Evolutionary conservation across 352 stramenopile genomes (phyloP).

Genomic region (Phytophthora meadii): DNA sequence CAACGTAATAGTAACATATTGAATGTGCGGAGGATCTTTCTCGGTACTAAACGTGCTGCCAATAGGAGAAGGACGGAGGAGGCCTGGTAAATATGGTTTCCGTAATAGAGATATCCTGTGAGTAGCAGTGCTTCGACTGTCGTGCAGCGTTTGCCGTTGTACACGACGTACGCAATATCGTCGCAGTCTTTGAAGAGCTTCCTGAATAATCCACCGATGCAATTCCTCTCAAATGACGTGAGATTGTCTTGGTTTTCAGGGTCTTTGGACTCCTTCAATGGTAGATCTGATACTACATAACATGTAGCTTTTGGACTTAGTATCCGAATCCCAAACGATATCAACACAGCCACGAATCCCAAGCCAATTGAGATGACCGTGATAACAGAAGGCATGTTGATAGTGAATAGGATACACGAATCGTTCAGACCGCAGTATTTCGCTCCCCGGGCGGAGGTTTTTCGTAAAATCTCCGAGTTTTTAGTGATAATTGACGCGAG

Average conservation of each 20-base stretch:
- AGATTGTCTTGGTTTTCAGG: neutral
- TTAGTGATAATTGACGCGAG: slow-evolving; percentile 7
- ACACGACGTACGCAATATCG: slow-evolving; percentile 17
- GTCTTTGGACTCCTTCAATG: neutral
- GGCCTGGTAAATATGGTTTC: slow-evolving; percentile 31
- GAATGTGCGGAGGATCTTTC: slow-evolving; percentile 25
- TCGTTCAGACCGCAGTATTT: slow-evolving; percentile 28
- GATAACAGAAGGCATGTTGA: slow-evolving; percentile 11
- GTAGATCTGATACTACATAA: neutral
- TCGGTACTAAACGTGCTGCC: slow-evolving; percentile 16
- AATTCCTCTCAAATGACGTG: slow-evolving; percentile 18
- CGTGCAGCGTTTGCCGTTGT: slow-evolving; percentile 8
- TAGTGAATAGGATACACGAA: slow-evolving; percentile 21
- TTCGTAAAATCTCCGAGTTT: slow-evolving; percentile 11
- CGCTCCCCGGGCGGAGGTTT: slow-evolving; percentile 11
- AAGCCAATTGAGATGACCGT: slow-evolving; percentile 5
- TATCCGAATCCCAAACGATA: slow-evolving; percentile 5
- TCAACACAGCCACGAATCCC: slow-evolving; percentile 5
- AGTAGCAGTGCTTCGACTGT: slow-evolving; percentile 23
- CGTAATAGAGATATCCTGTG: slow-evolving; percentile 31
- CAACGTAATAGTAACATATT: slow-evolving; percentile 34
- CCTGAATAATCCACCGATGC: slow-evolving; percentile 11
- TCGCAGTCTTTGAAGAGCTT: slow-evolving; percentile 28
- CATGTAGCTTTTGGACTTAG: slow-evolving; percentile 1
- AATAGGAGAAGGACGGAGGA: slow-evolving; percentile 24